These are phyloP conservation scores for Maudiozyma pseudohumilis DNA, from an alignment of 805 yeast genomes.

Conservation along the genomic window DNA sequence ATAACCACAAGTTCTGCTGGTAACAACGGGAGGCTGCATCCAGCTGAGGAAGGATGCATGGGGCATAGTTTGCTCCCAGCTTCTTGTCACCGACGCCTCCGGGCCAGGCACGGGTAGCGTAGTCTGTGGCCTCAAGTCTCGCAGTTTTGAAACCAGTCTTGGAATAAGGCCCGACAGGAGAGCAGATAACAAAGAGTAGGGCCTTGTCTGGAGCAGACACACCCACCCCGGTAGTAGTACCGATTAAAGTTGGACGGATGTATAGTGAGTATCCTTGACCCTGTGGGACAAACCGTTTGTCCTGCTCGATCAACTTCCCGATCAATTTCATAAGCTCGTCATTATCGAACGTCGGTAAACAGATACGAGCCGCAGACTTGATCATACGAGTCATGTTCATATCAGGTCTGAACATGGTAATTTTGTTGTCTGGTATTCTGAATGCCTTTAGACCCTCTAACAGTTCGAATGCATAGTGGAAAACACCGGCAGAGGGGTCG, in stretches of 20 bases:
- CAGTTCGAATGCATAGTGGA: slow-evolving; percentile 90
- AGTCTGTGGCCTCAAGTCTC: slow-evolving; percentile 83
- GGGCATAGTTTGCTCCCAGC: slow-evolving; percentile 96
- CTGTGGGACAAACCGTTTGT: slow-evolving; percentile 66
- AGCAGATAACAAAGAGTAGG: slow-evolving; percentile 71
- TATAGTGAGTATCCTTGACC: slow-evolving; percentile 85
- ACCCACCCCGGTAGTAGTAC: slow-evolving; percentile 82
- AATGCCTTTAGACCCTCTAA: slow-evolving; percentile 96
- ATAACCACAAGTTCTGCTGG: slow-evolving; percentile 93
- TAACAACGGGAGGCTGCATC: slow-evolving; percentile 84
- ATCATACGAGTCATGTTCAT: slow-evolving; percentile 88
- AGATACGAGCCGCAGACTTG: slow-evolving; percentile 78
- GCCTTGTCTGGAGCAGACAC: slow-evolving; percentile 76
- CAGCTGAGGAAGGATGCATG: slow-evolving; percentile 81
- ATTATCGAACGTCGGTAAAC: slow-evolving; percentile 75
- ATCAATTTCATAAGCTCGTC: slow-evolving; percentile 68
- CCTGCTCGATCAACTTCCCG: slow-evolving; percentile 63
- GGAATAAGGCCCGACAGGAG: slow-evolving; percentile 96
- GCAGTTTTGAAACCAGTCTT: slow-evolving; percentile 96
- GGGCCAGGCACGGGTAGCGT: slow-evolving; percentile 98
- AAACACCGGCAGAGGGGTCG: slow-evolving; percentile 82
- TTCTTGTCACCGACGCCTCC: slow-evolving; percentile 95
- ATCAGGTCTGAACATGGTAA: slow-evolving; percentile 83
- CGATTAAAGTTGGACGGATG: slow-evolving; percentile 89
- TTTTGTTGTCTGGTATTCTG: slow-evolving; percentile 45